phyloP scores from a whole-genome alignment of 1,139 yeast genomes.

The Pichia sp. region DNA sequence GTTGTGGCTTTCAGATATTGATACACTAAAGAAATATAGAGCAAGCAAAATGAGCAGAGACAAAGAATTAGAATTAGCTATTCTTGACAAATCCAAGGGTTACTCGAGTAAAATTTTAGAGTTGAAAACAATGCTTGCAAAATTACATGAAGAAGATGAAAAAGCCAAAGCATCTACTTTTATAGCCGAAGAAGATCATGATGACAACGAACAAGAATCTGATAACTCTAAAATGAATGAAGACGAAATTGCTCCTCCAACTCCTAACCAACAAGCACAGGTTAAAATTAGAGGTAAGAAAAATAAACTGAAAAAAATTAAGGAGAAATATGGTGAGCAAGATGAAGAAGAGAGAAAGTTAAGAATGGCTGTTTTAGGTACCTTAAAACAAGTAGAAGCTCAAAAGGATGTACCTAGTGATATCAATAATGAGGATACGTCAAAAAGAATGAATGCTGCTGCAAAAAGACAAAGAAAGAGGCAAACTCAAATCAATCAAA shows the following conservation, averaged over 20 bases:
- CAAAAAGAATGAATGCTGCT: constrained; percentile 26
- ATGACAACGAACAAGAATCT: constrained; percentile 4
- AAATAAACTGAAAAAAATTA: constrained; percentile 74
- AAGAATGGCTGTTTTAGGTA: constrained; percentile 78
- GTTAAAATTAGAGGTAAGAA: constrained; percentile 70
- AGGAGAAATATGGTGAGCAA: constrained; percentile 78
- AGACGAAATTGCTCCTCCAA: constrained; percentile 10
- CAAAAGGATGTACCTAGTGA: constrained; percentile 8
- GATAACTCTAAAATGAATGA: neutral
- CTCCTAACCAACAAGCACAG: constrained; percentile 27
- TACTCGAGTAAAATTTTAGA: constrained; percentile 21
- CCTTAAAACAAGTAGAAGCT: constrained; percentile 56
- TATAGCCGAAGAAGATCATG: constrained; percentile 7
- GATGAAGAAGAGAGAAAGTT: constrained; percentile 79
- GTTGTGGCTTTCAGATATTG: constrained; percentile 62
- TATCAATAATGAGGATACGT: constrained; percentile 30
- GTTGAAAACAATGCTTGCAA: constrained; percentile 23
- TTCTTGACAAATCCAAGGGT: constrained; percentile 30
- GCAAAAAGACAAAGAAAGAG: constrained; percentile 26
- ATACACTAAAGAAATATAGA: constrained; percentile 37
- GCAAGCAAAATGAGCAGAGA: constrained; percentile 34
- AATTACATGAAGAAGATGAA: constrained; percentile 21
- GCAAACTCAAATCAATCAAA: constrained; percentile 27
- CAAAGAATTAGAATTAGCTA: constrained; percentile 40
- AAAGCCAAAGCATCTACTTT: constrained; percentile 7